phyloP scores from a whole-genome alignment of 2,329 filamentous ascomycete genomes.

The Penicillium sp. region DNA sequence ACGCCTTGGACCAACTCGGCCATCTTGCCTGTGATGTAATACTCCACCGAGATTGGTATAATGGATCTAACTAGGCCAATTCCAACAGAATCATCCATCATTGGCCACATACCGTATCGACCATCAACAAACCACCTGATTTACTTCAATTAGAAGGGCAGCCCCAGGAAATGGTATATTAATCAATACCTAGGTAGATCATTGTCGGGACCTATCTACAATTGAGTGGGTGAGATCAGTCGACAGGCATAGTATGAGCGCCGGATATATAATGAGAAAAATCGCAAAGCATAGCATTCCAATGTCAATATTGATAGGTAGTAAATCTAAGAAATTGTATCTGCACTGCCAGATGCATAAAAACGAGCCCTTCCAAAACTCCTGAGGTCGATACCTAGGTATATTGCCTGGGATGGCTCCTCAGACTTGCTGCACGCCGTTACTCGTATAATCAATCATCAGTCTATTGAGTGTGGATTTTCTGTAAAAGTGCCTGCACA shows the following conservation, averaged over 20 bases:
- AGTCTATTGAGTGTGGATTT: background rate
- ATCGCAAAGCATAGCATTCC: background rate
- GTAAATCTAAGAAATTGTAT: background rate
- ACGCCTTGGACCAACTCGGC: slow-evolving; percentile 33
- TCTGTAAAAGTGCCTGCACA: background rate
- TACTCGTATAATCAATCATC: background rate
- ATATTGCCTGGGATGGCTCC: too few species aligned
- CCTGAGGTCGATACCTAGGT: background rate
- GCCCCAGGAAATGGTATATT: too few species aligned
- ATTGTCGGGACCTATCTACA: too few species aligned
- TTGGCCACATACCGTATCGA: too few species aligned
- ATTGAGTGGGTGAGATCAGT: too few species aligned
- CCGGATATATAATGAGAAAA: background rate
- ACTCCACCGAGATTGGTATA: background rate
- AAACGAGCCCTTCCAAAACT: background rate
- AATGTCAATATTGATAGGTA: too few species aligned
- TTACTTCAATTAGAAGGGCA: too few species aligned
- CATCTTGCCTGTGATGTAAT: slow-evolving; percentile 22
- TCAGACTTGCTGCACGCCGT: background rate
- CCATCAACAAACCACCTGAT: too few species aligned
- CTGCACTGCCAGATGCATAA: background rate
- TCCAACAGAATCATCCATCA: too few species aligned
- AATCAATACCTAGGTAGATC: too few species aligned
- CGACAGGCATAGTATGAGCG: too few species aligned
- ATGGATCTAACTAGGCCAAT: background rate